A percentile compares a stretch with the other conserved stretches of the same genome.
Conservation (phyloP, 371 early-diverging fungal genomes). For the Haplosporangium sp. region DNA sequence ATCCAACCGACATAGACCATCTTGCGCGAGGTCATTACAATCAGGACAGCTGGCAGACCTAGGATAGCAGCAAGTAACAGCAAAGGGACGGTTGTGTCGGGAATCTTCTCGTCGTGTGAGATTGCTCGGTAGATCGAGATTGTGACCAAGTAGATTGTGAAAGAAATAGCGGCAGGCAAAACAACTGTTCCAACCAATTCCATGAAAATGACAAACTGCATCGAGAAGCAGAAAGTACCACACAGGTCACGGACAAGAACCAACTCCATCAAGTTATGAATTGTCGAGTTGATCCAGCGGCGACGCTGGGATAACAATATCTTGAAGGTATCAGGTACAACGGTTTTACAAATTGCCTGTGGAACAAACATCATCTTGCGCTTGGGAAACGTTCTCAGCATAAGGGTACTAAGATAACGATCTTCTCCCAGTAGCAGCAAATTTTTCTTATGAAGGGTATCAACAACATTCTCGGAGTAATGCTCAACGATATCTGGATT, state of each 20-base stretch:
- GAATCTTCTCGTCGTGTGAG: constrained; percentile 50
- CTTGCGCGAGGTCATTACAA: constrained; percentile 93
- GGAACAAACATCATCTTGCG: constrained; percentile 99
- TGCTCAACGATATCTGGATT: constrained; percentile 95
- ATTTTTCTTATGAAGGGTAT: constrained; percentile 99
- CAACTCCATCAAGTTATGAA: constrained; percentile 97
- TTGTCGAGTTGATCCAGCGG: constrained; percentile 99
- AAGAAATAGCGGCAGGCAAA: constrained; percentile 96
- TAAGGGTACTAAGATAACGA: constrained; percentile 98
- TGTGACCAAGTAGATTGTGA: constrained; percentile 89
- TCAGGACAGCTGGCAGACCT: constrained; percentile 94
- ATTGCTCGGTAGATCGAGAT: constrained; percentile 72
- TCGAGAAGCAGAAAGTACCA: constrained; percentile 98
- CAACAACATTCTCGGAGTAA: constrained; percentile 97
- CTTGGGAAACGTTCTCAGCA: constrained; percentile 97
- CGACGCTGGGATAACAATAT: constrained; percentile 98
- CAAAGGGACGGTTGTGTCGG: constrained; percentile 79
- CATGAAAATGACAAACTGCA: constrained; percentile 99
- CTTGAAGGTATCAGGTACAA: constrained; percentile 95
- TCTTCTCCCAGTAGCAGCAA: constrained; percentile 98
- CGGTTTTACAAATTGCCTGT: constrained; percentile 96
- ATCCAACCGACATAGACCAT: constrained; percentile 96
- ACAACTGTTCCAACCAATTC: constrained; percentile 98
- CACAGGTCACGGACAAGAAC: constrained; percentile 97
- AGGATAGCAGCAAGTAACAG: constrained; percentile 84